Conservation (phyloP, 495 filamentous ascomycete species). For the Hyaloscypha hepaticicola region DNA sequence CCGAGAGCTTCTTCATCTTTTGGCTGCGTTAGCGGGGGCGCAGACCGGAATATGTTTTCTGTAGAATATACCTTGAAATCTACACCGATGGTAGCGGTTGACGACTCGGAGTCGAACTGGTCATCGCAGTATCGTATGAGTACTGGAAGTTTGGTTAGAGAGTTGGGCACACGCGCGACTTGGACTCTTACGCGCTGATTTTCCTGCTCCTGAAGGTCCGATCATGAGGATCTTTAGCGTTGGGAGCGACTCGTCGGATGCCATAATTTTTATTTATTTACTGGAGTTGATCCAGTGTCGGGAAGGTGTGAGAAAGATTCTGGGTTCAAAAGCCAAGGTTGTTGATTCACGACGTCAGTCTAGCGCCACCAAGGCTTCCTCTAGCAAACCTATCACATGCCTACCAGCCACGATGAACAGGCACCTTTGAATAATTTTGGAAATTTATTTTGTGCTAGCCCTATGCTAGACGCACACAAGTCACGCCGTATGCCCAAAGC, state of each 20-base stretch:
- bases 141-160: constrained; percentile 20
- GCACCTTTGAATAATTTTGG: constrained; percentile 14
- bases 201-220: constrained; percentile 53
- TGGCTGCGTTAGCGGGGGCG: not conserved
- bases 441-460: constrained; percentile 37
- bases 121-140: constrained; percentile 56
- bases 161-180: not conserved
- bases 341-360: constrained; percentile 27
- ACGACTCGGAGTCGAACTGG: constrained; percentile 56
- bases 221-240: constrained; percentile 54
- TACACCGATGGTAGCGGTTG: constrained; percentile 59
- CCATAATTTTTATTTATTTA: constrained; percentile 33
- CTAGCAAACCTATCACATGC: constrained; percentile 8
- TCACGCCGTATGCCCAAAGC: constrained; percentile 56
- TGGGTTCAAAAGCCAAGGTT: not conserved
- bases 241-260: constrained; percentile 48
- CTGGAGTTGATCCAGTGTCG: not conserved
- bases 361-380: constrained; percentile 20
- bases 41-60: not conserved
- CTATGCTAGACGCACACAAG: constrained; percentile 48
- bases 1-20: constrained; percentile 38
- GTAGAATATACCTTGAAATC: constrained; percentile 53
- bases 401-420: not conserved
- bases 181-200: constrained; percentile 49
- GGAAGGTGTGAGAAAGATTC: not conserved